Percentiles rank a stretch among this genome's conserved stretches.
Conservation (phyloP, 345 rosid genomes). For the Ceriops decandra region DNA sequence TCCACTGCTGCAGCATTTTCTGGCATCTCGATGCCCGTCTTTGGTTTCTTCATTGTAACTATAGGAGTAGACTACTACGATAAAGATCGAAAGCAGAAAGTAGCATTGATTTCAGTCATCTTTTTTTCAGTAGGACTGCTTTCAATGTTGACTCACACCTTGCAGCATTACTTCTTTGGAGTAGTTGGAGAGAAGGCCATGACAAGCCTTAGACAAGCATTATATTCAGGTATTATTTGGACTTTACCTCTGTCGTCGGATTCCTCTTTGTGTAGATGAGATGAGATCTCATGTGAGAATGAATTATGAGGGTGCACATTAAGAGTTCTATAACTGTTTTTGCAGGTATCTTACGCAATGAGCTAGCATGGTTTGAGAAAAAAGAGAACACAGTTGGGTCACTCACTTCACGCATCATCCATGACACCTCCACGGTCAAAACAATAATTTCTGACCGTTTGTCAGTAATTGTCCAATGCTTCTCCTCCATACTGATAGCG, state of each 20-base stretch:
- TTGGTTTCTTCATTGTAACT: constrained; percentile 55
- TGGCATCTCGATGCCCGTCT: constrained; percentile 63
- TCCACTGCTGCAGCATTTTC: constrained; percentile 59
- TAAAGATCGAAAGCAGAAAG: constrained; percentile 30
- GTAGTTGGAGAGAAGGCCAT: constrained; percentile 63
- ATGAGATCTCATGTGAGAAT: too few relatives aligned
- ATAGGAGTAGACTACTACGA: constrained; percentile 55
- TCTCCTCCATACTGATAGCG: constrained; percentile 62
- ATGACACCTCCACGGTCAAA: constrained; percentile 56
- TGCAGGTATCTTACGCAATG: constrained; percentile 52
- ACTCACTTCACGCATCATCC: constrained; percentile 47
- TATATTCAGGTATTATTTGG: constrained; percentile 45
- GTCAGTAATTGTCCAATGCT: constrained; percentile 64
- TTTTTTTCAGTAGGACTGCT: constrained; percentile 47
- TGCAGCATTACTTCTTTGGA: constrained; percentile 69
- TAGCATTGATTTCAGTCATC: constrained; percentile 41
- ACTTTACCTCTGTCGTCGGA: neutral
- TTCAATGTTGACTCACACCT: constrained; percentile 46
- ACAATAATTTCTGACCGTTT: constrained; percentile 58
- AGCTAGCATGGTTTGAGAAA: constrained; percentile 65
- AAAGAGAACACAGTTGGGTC: constrained; percentile 44
- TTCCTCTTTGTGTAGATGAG: neutral
- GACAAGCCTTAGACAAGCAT: constrained; percentile 49
- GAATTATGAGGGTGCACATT: neutral
- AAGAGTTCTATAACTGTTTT: neutral